phyloP scores from a whole-genome alignment of 176 grass and related monocot species.

The Oryza meridionalis region DNA sequence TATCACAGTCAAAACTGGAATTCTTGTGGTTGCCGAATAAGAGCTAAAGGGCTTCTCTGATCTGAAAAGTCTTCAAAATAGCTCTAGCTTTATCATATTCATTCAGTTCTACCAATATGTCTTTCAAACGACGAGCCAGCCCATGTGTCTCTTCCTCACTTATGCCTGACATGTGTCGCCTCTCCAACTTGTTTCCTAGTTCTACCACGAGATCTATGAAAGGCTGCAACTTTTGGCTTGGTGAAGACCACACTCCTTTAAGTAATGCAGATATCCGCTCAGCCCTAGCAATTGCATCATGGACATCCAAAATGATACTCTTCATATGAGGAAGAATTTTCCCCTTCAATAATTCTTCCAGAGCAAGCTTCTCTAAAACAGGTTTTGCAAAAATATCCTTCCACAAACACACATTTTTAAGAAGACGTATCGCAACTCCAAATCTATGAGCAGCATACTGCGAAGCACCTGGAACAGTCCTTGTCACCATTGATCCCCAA shows the following conservation, averaged over 20 bases:
- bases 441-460: constrained; percentile 79
- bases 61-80: constrained; percentile 71
- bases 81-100: constrained; percentile 92
- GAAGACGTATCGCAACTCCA: constrained; percentile 77
- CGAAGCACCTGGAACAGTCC: constrained; percentile 72
- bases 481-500: constrained; percentile 81
- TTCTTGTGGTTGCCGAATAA: constrained; percentile 13
- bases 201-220: constrained; percentile 72
- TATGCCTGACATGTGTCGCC: constrained; percentile 48
- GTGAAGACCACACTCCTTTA: constrained; percentile 52
- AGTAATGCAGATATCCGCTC: constrained; percentile 75
- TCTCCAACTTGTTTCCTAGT: constrained; percentile 77
- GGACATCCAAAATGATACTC: constrained; percentile 75
- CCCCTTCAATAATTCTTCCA: constrained; percentile 69
- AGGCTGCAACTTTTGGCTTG: constrained; percentile 59
- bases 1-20: constrained; percentile 41
- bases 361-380: constrained; percentile 87
- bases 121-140: constrained; percentile 82
- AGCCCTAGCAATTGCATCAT: constrained; percentile 76
- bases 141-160: constrained; percentile 63
- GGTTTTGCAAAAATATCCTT: constrained; percentile 71
- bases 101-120: constrained; percentile 62
- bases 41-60: constrained; percentile 87
- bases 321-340: constrained; percentile 94
- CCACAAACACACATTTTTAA: constrained; percentile 89